Evolutionary conservation across 208 protist genomes (phyloP).

Genomic region (Leishmania martiniquensis): DNA sequence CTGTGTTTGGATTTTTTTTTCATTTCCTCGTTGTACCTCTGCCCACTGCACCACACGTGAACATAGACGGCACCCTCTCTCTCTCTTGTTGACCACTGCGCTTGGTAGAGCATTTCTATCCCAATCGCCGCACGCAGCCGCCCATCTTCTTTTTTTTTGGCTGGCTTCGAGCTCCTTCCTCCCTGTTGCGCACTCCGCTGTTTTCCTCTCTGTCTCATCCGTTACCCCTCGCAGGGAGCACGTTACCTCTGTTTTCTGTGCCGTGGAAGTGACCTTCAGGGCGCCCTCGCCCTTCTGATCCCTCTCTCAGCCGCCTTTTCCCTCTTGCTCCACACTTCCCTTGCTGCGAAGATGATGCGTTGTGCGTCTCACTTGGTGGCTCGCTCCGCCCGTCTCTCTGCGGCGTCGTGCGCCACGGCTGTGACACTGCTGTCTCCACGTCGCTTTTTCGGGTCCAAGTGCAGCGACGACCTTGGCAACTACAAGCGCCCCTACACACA

Average conservation of each 20-base stretch:
- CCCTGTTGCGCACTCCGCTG: neutral
- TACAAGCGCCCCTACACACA: conserved; percentile 40
- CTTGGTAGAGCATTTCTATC: neutral
- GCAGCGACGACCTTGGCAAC: conserved; percentile 35
- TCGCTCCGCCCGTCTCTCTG: conserved; percentile 8
- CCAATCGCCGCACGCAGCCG: neutral
- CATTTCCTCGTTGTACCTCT: neutral
- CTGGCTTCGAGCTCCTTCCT: neutral
- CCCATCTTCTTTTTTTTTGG: neutral
- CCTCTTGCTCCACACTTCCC: neutral
- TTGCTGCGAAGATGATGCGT: conserved; percentile 38
- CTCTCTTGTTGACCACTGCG: neutral
- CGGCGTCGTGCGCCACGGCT: conserved; percentile 4
- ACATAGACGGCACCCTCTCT: neutral
- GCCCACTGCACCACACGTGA: neutral
- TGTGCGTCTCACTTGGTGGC: conserved; percentile 20
- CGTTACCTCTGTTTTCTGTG: neutral
- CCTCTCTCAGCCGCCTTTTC: neutral
- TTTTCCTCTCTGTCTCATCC: neutral
- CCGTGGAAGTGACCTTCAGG: neutral
- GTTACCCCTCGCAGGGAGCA: neutral
- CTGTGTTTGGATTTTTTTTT: neutral
- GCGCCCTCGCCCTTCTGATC: neutral
- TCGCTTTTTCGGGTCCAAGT: conserved; percentile 43
- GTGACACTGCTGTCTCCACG: conserved; percentile 13